These are phyloP conservation scores for Fraxinus americana DNA, from an alignment of 257 asterid species.

Conservation along the genomic window DNA sequence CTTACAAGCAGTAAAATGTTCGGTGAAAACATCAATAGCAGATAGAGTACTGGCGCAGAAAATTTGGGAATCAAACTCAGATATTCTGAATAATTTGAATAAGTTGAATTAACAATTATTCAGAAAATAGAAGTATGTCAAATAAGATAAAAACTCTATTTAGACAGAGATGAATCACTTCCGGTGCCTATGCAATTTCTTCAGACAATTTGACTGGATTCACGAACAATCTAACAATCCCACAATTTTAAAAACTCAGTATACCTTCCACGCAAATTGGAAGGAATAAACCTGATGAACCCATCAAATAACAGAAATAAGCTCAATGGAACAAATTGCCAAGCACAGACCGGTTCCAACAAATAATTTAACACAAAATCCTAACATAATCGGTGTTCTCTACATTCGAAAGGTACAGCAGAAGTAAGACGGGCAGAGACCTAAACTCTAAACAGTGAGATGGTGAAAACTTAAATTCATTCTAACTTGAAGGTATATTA, in stretches of 20 bases:
- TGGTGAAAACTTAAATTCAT: neutral
- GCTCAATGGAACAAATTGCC: neutral
- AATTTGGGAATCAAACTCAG: constrained; percentile 58
- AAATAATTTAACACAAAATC: neutral
- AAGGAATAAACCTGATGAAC: neutral
- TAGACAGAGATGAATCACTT: too few relatives aligned
- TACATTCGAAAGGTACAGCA: neutral
- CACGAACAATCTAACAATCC: neutral
- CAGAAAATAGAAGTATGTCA: neutral
- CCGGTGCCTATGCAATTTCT: neutral
- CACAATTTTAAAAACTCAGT: neutral
- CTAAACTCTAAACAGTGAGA: neutral
- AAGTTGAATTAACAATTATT: neutral
- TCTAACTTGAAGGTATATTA: neutral
- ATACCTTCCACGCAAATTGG: neutral
- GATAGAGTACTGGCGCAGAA: constrained; percentile 19
- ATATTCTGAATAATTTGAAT: constrained; percentile 41
- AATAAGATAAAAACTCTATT: neutral
- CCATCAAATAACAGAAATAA: neutral
- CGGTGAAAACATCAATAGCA: too few relatives aligned
- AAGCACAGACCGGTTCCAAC: neutral
- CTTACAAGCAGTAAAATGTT: too few relatives aligned
- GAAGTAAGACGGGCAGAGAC: neutral
- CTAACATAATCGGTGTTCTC: neutral
- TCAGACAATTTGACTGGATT: neutral